These are phyloP conservation scores for Sophora flavescens DNA, from an alignment of 306 rosid genomes.

Conservation along the genomic window DNA sequence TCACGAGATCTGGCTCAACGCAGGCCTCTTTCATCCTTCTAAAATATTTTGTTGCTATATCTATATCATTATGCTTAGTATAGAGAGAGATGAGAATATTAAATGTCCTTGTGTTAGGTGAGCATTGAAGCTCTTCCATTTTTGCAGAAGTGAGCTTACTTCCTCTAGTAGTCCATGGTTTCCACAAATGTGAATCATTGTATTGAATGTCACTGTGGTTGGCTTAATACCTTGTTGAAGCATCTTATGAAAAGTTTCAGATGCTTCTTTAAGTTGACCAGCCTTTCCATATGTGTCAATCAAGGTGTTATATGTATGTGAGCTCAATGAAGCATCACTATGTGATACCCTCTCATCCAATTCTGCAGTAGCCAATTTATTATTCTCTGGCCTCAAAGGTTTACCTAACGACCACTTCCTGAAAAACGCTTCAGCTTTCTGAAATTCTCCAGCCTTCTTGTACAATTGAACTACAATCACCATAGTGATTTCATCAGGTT, in stretches of 20 bases:
- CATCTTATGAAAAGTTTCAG: slow-evolving; percentile 75
- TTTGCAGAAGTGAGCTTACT: slow-evolving; percentile 71
- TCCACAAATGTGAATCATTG: slow-evolving; percentile 94
- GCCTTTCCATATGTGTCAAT: slow-evolving; percentile 92
- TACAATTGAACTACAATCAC: slow-evolving; percentile 89
- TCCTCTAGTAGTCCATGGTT: slow-evolving; percentile 80
- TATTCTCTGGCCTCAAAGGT: slow-evolving; percentile 48
- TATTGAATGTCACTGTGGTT: slow-evolving; percentile 88
- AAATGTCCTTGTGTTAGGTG: slow-evolving; percentile 85
- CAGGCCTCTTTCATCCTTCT: slow-evolving; percentile 66
- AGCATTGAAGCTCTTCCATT: slow-evolving; percentile 85
- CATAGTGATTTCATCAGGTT: slow-evolving; percentile 95
- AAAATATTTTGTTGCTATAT: slow-evolving; percentile 70
- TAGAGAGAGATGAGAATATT: slow-evolving; percentile 77
- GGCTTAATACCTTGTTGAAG: slow-evolving; percentile 82
- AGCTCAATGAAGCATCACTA: slow-evolving; percentile 56
- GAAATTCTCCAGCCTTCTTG: slow-evolving; percentile 84
- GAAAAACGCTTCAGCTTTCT: slow-evolving; percentile 83
- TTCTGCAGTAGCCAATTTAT: slow-evolving; percentile 29
- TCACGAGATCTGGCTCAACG: slow-evolving; percentile 73
- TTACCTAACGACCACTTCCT: slow-evolving; percentile 71
- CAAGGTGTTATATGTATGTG: slow-evolving; percentile 85
- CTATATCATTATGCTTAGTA: slow-evolving; percentile 72
- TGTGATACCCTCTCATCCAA: slow-evolving; percentile 32
- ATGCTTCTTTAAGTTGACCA: slow-evolving; percentile 84